Conservation (phyloP, 805 yeast species). For the Yamadazyma endophytica region DNA sequence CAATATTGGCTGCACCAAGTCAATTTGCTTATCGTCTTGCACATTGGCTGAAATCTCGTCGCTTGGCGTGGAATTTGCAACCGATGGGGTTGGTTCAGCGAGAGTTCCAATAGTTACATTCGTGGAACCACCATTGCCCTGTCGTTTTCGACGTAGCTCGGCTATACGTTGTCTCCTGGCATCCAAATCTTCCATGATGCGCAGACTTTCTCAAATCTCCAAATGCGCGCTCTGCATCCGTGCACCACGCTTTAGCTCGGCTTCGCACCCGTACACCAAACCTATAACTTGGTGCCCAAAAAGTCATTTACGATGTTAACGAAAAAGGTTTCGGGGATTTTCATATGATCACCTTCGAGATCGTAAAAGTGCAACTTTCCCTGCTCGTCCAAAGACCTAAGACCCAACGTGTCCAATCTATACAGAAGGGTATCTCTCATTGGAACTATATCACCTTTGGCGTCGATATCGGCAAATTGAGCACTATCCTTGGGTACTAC, state of each 20-base stretch:
- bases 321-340: conserved; percentile 51
- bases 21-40: no score
- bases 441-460: conserved; percentile 36
- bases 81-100: no score
- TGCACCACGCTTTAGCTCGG: no score
- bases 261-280: no score
- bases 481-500: conserved; percentile 71
- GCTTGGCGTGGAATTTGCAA: no score
- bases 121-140: neutral
- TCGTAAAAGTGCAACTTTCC: conserved; percentile 44
- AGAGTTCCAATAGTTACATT: no score
- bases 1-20: conserved; percentile 1
- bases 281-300: conserved; percentile 24
- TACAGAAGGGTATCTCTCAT: conserved; percentile 49
- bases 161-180: conserved; percentile 10
- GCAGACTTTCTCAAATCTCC: no score
- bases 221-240: no score
- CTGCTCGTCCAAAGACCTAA: conserved; percentile 41
- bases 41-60: no score
- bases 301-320: conserved; percentile 39
- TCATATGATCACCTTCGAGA: conserved; percentile 64
- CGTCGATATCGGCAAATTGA: conserved; percentile 56
- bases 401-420: conserved; percentile 56
- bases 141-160: conserved; percentile 6
- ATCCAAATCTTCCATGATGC: conserved; percentile 10